Evolutionary conservation across 805 yeast genomes (phyloP), one percentile per base, ranked within the genome.

Genomic region (Teunomyces kruisii): DNA sequence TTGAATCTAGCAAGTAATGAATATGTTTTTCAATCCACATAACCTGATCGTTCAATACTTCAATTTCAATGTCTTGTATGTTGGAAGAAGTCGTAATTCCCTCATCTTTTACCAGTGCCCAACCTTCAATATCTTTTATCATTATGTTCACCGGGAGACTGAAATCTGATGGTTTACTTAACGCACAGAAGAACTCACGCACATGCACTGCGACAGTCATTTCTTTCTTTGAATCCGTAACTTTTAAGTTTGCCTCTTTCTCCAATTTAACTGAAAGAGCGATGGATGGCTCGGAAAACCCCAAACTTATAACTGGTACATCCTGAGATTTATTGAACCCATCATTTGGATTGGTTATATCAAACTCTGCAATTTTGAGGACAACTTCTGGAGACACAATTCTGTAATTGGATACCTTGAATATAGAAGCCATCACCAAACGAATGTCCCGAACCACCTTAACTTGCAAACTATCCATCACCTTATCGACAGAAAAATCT

Each of bases 381-480:
- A 67, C 62, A 0, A 80, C 47, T 5, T 56, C 56, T 0, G 86
- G 85, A 3, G 79, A 53, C 1, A 76, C 73, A 6, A 84, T 45
- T 27, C 84, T 66, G 9, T 78, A 10, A 46, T 76, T 81, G 19
- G 58, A 55, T 5, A 74, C 68, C n/a, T 60, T 52, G 1, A 73
- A 64, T 0, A 62, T 50, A 1, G 67, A 62, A 4, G 53, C 44
- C 37, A 75, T 55, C 16, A 65, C 58, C 6, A 41, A 42, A 19
- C 69, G 64, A 19, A 87, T 60, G 7, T 67, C 64, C 28, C 64
- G 61, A 9, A 87, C 70, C 2, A 85, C 77, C 8, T 79, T 78
- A 13, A 79, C 60, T 47, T 91, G 95, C 12, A 89, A 63, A 13
- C 61, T 59, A 59, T 91, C 97, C 53, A 90, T 65, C 4, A 81